phyloP scores from a whole-genome alignment of 768 basidiomycete genomes.

The Termitomyces bulborhizus region DNA sequence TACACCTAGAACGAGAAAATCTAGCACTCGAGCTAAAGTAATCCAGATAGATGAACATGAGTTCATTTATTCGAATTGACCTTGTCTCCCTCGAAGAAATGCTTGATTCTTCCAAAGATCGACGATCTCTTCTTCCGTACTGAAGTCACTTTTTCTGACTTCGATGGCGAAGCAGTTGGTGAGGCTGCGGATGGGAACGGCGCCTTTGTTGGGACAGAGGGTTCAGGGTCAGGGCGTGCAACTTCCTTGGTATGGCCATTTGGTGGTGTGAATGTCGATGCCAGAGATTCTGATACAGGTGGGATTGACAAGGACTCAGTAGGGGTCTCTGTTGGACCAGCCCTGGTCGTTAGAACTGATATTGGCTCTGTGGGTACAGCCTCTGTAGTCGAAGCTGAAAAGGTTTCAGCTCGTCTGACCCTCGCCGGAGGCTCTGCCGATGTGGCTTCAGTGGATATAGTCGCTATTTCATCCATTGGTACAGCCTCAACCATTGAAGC shows the following conservation, averaged over 20 bases:
- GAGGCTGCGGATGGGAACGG: constrained; percentile 20
- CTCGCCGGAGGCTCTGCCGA: neutral
- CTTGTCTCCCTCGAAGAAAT: constrained; percentile 41
- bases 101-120: constrained; percentile 47
- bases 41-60: neutral
- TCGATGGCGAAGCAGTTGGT: constrained; percentile 17
- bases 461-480: neutral
- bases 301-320: neutral
- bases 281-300: neutral
- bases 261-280: neutral
- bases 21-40: neutral
- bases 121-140: constrained; percentile 48
- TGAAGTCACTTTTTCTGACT: constrained; percentile 29
- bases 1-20: neutral
- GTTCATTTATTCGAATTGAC: constrained; percentile 29
- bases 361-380: neutral
- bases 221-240: neutral
- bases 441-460: neutral
- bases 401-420: neutral
- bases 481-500: neutral
- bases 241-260: constrained; percentile 1
- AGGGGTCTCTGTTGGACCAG: neutral
- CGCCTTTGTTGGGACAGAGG: constrained; percentile 13
- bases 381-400: neutral
- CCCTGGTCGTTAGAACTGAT: neutral